Percentiles rank a stretch among this genome's conserved stretches.
phyloP scores from a whole-genome alignment of 768 basidiomycete species.

The Rhizopogon vesiculosus region DNA sequence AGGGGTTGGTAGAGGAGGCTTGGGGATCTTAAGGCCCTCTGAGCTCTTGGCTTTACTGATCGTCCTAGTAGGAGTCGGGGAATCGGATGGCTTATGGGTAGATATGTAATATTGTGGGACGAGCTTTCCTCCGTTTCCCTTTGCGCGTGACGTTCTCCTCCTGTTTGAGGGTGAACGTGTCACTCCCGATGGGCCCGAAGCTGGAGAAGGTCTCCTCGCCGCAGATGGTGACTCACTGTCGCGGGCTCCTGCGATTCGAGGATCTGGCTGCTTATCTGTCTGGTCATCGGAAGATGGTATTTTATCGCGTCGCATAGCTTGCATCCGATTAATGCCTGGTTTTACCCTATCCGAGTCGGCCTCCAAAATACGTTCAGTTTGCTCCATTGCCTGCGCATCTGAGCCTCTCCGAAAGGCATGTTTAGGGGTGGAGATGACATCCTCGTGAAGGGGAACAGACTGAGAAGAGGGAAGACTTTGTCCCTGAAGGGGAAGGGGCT shows the following conservation, averaged over 20 bases:
- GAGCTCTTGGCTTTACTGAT: slow-evolving; percentile 25
- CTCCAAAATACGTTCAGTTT: slow-evolving; percentile 17
- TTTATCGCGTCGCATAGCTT: background rate
- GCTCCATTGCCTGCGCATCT: slow-evolving; percentile 21
- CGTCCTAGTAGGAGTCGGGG: slow-evolving; percentile 22
- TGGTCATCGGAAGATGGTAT: slow-evolving; percentile 17
- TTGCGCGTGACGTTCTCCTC: slow-evolving; percentile 15
- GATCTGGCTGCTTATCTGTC: background rate
- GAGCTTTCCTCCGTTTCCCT: slow-evolving; percentile 17
- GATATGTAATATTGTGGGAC: slow-evolving; percentile 18
- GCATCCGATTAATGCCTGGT: background rate
- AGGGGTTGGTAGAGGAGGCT: slow-evolving; percentile 5
- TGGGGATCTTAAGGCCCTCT: slow-evolving; percentile 20
- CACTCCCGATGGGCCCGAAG: background rate
- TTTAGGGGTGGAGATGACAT: slow-evolving; percentile 20
- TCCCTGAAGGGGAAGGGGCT: slow-evolving; percentile 12
- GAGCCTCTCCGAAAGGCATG: slow-evolving; percentile 24
- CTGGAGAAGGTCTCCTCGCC: slow-evolving; percentile 8
- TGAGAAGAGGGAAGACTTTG: slow-evolving; percentile 21
- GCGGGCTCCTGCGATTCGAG: slow-evolving; percentile 3
- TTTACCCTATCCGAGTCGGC: slow-evolving; percentile 14
- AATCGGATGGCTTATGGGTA: slow-evolving; percentile 28
- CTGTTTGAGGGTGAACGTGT: slow-evolving; percentile 14
- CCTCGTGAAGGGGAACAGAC: slow-evolving; percentile 24
- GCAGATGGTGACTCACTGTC: slow-evolving; percentile 14